Percentiles rank a stretch among this genome's conserved stretches.
Evolutionary conservation across 148 eudicot genomes (phyloP).

Genomic region (Vaccinium darrowii): DNA sequence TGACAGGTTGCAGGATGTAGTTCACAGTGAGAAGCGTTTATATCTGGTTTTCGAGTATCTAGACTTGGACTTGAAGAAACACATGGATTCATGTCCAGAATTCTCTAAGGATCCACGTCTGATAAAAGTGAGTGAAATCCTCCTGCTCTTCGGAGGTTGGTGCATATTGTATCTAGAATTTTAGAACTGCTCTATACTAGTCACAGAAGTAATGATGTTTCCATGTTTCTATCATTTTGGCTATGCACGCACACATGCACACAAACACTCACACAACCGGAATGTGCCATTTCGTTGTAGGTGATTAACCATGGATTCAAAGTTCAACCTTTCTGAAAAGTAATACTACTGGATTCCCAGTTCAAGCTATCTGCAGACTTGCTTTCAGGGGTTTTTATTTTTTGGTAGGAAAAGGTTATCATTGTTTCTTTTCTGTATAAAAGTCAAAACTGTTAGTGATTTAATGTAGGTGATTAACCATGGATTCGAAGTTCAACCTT

Average conservation of each 20-base stretch:
- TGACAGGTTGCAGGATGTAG: constrained; percentile 92
- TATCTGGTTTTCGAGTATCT: constrained; percentile 97
- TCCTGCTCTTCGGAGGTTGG: constrained; percentile 19
- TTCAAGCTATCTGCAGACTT: neutral
- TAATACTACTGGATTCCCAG: neutral
- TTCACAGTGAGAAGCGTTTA: constrained; percentile 88
- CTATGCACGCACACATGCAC: neutral
- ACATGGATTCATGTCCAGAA: constrained; percentile 94
- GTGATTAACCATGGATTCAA: neutral
- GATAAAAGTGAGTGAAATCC: constrained; percentile 64
- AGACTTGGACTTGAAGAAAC: constrained; percentile 94
- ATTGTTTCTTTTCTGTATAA: neutral
- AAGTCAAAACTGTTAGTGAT: neutral
- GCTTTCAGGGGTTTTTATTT: neutral
- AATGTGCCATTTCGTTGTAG: neutral
- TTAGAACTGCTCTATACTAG: neutral
- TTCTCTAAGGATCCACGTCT: constrained; percentile 79
- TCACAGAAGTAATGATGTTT: neutral
- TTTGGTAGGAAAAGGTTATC: neutral
- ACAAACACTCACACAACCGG: neutral
- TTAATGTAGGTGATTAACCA: neutral
- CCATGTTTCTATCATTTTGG: neutral
- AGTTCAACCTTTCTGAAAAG: neutral
- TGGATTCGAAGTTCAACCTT: neutral
- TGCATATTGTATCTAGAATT: constrained; percentile 5